Conservation (phyloP, 2,329 filamentous ascomycete genomes). For the Ilyonectria robusta region DNA sequence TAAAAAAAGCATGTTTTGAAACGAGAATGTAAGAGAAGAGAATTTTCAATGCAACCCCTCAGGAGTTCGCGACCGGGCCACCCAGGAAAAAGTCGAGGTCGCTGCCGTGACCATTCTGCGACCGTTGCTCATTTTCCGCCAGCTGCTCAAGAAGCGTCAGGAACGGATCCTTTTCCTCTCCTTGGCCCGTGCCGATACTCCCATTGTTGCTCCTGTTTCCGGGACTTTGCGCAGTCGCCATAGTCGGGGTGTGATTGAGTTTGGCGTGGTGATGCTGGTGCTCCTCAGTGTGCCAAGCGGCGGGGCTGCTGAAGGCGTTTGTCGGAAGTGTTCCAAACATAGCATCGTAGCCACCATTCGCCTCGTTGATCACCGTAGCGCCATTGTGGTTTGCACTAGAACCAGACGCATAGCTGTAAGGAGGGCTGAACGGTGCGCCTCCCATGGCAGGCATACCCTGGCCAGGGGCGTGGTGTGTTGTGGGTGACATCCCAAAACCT, state of each 20-base stretch:
- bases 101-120: conserved; percentile 74
- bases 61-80: conserved; percentile 37
- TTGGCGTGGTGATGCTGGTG: conserved; percentile 38
- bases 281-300: conserved; percentile 64
- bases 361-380: conserved; percentile 48
- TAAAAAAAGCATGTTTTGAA: conserved; percentile 16
- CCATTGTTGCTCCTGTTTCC: conserved; percentile 65
- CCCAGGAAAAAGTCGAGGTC: conserved; percentile 84
- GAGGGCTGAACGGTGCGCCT: conserved; percentile 57
- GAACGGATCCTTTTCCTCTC: conserved; percentile 85
- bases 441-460: conserved; percentile 51
- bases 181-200: conserved; percentile 63
- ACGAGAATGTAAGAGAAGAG: conserved; percentile 17
- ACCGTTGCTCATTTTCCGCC: conserved; percentile 80
- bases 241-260: conserved; percentile 39
- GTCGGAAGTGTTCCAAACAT: conserved; percentile 72
- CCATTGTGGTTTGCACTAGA: conserved; percentile 48
- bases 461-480: conserved; percentile 36
- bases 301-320: conserved; percentile 66
- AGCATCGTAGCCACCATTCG: conserved; percentile 64
- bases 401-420: conserved; percentile 57
- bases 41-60: conserved; percentile 1
- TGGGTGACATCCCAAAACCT: conserved; percentile 52
- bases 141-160: conserved; percentile 84
- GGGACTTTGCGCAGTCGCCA: conserved; percentile 54